Evolutionary conservation across 2,329 filamentous ascomycete species (phyloP).

Genomic region (Paracorniculantispora psalliotae): DNA sequence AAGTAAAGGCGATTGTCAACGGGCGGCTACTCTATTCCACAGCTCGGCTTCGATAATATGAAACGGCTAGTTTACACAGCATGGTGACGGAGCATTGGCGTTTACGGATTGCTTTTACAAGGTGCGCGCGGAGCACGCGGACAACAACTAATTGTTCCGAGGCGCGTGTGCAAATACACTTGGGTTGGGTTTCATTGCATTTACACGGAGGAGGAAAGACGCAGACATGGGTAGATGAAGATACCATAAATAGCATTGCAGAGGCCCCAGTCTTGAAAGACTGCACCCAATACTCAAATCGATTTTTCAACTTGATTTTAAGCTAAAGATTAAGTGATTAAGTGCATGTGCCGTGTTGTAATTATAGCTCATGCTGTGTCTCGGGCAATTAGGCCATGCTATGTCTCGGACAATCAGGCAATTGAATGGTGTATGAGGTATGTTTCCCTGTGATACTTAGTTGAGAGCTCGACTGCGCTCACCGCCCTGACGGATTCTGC

Average conservation of each 20-base stretch:
- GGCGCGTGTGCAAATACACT: not conserved
- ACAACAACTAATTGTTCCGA: too few species aligned
- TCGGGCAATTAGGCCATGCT: too few species aligned
- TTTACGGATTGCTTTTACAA: not conserved
- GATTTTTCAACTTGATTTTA: too few species aligned
- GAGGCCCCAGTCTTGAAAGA: not conserved
- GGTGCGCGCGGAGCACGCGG: not conserved
- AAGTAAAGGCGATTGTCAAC: slow-evolving; percentile 28
- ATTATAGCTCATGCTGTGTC: too few species aligned
- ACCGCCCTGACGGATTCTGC: slow-evolving; percentile 6
- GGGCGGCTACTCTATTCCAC: not conserved
- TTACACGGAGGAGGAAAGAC: not conserved
- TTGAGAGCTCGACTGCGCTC: too few species aligned
- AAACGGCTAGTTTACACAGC: not conserved
- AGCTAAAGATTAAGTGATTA: too few species aligned
- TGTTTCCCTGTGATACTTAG: too few species aligned
- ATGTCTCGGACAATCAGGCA: too few species aligned
- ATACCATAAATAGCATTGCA: slow-evolving; percentile 6
- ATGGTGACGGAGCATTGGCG: not conserved
- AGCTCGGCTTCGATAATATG: not conserved
- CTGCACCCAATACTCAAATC: not conserved
- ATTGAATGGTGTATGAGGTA: too few species aligned
- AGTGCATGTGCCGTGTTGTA: too few species aligned
- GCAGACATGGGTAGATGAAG: not conserved
- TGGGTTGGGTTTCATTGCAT: not conserved